Evolutionary conservation across 2,329 filamentous ascomycete species (phyloP).

Genomic region (Domatiomyces globalis): DNA sequence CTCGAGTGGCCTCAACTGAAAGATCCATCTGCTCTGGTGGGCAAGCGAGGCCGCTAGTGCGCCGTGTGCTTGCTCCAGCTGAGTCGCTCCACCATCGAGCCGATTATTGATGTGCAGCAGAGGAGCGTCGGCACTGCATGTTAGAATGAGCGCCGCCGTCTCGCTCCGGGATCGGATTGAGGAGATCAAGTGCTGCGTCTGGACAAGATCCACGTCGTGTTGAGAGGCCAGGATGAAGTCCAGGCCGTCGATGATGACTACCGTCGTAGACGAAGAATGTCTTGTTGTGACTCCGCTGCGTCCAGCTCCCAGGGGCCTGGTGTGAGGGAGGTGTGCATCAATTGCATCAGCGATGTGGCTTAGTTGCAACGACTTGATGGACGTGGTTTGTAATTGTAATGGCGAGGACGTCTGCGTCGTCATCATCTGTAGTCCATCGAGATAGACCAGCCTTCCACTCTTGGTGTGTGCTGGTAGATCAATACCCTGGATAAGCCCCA

Average conservation of each 20-base stretch:
- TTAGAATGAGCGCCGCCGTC: slow-evolving; percentile 43
- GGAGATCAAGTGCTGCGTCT: slow-evolving; percentile 8
- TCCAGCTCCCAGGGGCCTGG: too few species aligned
- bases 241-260: slow-evolving; percentile 14
- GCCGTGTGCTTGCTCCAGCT: slow-evolving; percentile 56
- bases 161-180: slow-evolving; percentile 5
- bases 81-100: slow-evolving; percentile 35
- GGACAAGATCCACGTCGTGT: slow-evolving; percentile 3
- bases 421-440: slow-evolving; percentile 50
- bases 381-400: background rate
- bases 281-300: too few species aligned
- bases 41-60: slow-evolving; percentile 56
- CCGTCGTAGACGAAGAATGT: slow-evolving; percentile 2
- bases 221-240: slow-evolving; percentile 16
- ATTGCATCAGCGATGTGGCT: background rate
- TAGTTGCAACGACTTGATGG: background rate
- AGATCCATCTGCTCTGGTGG: slow-evolving; percentile 58
- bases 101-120: slow-evolving; percentile 40
- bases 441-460: slow-evolving; percentile 51
- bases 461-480: slow-evolving; percentile 28
- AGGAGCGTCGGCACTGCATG: slow-evolving; percentile 58
- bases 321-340: background rate
- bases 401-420: background rate
- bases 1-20: slow-evolving; percentile 63
- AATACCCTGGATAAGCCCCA: slow-evolving; percentile 14